Conservation (phyloP, 805 yeast genomes). For the Millerozyma miso region DNA sequence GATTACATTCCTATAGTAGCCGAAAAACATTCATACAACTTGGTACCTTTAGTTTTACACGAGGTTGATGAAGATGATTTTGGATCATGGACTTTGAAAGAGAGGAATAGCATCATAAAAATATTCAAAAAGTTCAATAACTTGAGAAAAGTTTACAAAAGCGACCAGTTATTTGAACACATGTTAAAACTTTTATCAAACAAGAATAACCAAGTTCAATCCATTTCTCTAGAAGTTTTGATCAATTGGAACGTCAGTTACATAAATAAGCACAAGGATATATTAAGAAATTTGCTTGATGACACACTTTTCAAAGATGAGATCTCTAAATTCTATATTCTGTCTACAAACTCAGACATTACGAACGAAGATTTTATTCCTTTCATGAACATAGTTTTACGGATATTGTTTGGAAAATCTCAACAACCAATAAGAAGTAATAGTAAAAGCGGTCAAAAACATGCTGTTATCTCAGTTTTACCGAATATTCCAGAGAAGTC, state of each 20-base stretch:
- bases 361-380: constrained; percentile 55
- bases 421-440: constrained; percentile 67
- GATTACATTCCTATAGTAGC: constrained; percentile 60
- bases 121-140: constrained; percentile 63
- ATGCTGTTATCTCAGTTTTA: constrained; percentile 61
- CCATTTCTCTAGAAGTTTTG: constrained; percentile 64
- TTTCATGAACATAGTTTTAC: constrained; percentile 67
- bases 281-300: constrained; percentile 70
- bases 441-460: constrained; percentile 66
- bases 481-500: constrained; percentile 52
- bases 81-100: constrained; percentile 45
- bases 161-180: constrained; percentile 50
- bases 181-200: constrained; percentile 58
- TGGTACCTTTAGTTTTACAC: constrained; percentile 56
- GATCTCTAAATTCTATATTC: constrained; percentile 55
- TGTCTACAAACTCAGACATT: constrained; percentile 47
- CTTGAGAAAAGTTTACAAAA: constrained; percentile 49
- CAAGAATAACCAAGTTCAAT: constrained; percentile 60
- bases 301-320: constrained; percentile 86
- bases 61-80: constrained; percentile 22
- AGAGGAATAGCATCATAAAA: constrained; percentile 54
- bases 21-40: constrained; percentile 53
- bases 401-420: constrained; percentile 84
- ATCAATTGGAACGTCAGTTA: constrained; percentile 58
- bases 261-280: constrained; percentile 66